Percentiles rank a stretch among this genome's conserved stretches.
Evolutionary conservation across 768 basidiomycete species (phyloP).

Genomic region (Hebeloma cylindrosporum): DNA sequence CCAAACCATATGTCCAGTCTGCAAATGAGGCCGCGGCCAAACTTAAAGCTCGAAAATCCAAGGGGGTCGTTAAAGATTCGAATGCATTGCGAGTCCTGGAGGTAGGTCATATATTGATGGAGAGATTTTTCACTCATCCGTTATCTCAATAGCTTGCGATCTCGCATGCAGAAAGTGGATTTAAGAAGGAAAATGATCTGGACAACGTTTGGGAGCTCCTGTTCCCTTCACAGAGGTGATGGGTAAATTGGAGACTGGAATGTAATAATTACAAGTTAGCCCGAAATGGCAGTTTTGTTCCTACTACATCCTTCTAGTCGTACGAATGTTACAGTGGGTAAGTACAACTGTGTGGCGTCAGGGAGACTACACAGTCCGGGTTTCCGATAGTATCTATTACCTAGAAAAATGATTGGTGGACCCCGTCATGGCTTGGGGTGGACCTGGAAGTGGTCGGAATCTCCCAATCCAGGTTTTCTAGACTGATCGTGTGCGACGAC

Average conservation of each 20-base stretch:
- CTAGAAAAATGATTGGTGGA: too few species aligned
- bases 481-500: conserved; percentile 10
- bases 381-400: too few species aligned
- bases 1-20: conserved; percentile 7
- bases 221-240: conserved; percentile 3
- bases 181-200: conserved; percentile 3
- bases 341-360: too few species aligned
- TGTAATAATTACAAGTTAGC: too few species aligned
- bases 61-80: conserved; percentile 9
- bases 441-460: conserved; percentile 15
- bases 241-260: too few species aligned
- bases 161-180: conserved; percentile 9
- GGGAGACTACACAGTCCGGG: too few species aligned
- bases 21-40: conserved; percentile 9
- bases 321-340: too few species aligned
- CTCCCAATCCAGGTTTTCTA: conserved; percentile 2
- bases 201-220: conserved; percentile 9
- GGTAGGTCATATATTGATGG: conserved; percentile 2
- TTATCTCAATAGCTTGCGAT: conserved; percentile 6
- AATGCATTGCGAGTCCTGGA: conserved; percentile 13
- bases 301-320: too few species aligned
- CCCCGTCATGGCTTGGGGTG: too few species aligned
- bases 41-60: conserved; percentile 14
- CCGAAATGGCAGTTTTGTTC: too few species aligned
- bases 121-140: neutral